Evolutionary conservation across 2,329 filamentous ascomycete genomes (phyloP), one percentile per base, ranked within the genome.

Genomic region (Talaromyces sp.): DNA sequence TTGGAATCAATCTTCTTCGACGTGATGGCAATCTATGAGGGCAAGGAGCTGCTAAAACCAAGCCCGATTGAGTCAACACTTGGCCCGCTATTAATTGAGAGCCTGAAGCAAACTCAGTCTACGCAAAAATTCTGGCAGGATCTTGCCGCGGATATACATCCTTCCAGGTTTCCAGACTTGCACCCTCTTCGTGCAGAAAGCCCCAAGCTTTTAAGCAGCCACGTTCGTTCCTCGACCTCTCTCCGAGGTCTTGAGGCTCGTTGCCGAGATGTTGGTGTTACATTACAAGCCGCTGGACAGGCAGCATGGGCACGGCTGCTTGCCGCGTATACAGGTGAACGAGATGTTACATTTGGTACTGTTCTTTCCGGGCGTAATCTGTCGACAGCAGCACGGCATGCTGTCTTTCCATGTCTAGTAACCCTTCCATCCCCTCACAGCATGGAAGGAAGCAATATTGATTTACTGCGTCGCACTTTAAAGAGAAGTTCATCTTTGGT

Each of bases 231-330:
- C 49, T 55, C 69, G 1, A 58, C 76, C 6, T 64, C 77, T 0
- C 70, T 81, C 1, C 56, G 67, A 0, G 62, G 74, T 0, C 70
- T 96, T 0, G 83, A 87, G 47, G 62, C 70, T 1, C 75, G 75
- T 9, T 89, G 88, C 44, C 80, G 78, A 33, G 56, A 71, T 1
- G 70, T 78, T 0, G 85, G 85, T n/a, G 78, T 88, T n/a, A 90
- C 90, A 0, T 70, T 95, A 11, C 91, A 95, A 70, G 86, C 87
- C 3, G 81, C 85, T 1, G 82, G 90, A 0, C 88, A 96, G 68
- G 87, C 86, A 3, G 83, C 89, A 2, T 97, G 92, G 92, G 81
- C 87, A 2, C 80, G 85, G 7, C 65, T 97, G 0, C 77, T 97
- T 0, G 80, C 88, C 0, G 83, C 86, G 0, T 96, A 96, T 63